Evolutionary conservation across 306 rosid species (phyloP), one percentile per base, ranked within the genome.

Genomic region (Pyrus communis): DNA sequence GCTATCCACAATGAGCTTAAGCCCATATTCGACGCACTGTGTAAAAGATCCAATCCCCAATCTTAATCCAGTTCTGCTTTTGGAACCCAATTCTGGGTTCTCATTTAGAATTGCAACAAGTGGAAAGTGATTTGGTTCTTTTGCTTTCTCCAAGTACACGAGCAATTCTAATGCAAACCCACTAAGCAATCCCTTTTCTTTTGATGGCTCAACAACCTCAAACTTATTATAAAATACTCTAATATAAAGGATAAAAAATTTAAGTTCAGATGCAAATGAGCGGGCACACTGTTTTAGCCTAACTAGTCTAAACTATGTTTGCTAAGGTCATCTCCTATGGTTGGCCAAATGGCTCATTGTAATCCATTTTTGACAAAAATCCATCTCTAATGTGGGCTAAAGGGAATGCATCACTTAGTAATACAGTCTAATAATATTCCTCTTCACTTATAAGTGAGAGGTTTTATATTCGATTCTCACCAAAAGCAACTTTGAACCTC

Each of bases 21-120:
- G 68, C 77, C 77, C 77, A 57, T 73, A 9, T 33, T n/a, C 18
- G 30, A 70, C 35, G 13, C 25, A 73, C 7, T 22, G n/a, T 12
- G 33, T 8, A 8, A 7, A 33, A 22, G 52, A 72, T 72, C 66
- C 64, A 54, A 12, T 13, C 4, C 33, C 63, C 30, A 22, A 61
- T 30, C 22, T 13, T 12, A 3, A 71, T 55, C 19, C 11, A 25
- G 12, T 73, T 73, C 33, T 35, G 2, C 67, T 27, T 33, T 73
- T 22, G 22, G 7, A 40, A 59, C 77, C 77, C 27, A 40, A 9
- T 59, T 9, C 33, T 61, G 11, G 67, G 17, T 40, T 35, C 33
- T 33, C 65, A 13, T n/a, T 27, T 61, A 6, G 35, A 61, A 25
- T 33, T 71, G 46, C 63, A 71, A 23, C 61, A 13, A 35, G n/a